Evolutionary conservation across 225 moss, liverwort and hornwort genomes (phyloP).

Genomic region (Rhytidiadelphus loreus): DNA sequence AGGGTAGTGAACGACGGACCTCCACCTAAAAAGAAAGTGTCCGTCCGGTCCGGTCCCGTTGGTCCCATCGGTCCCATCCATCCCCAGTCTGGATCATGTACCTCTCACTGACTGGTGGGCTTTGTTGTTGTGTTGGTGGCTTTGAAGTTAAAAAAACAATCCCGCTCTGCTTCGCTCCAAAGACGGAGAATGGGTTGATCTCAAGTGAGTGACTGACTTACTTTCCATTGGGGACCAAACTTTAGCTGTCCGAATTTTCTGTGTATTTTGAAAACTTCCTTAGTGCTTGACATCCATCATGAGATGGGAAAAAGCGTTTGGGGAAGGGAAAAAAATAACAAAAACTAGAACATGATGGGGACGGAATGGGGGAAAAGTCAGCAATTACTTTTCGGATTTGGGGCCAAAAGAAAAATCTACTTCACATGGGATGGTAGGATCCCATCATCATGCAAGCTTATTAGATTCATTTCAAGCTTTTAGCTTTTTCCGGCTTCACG

Average conservation of each 20-base stretch:
- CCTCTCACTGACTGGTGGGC: neutral
- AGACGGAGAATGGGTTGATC: neutral
- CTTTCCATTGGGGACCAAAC: neutral
- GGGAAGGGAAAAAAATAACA: too few species aligned
- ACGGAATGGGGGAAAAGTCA: neutral
- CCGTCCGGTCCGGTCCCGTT: fast-evolving
- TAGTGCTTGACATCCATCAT: neutral
- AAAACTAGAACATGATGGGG: neutral
- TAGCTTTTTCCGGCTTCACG: too few species aligned
- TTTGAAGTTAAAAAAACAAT: neutral
- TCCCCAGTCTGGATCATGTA: neutral
- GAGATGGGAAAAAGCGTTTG: neutral
- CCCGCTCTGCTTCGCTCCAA: neutral
- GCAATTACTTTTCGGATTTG: neutral
- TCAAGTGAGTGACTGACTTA: too few species aligned
- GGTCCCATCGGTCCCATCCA: too few species aligned
- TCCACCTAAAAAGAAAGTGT: neutral
- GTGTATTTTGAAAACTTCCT: neutral
- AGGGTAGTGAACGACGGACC: neutral
- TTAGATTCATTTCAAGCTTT: neutral
- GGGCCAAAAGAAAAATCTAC: neutral
- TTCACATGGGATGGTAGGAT: neutral
- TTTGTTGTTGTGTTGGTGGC: neutral
- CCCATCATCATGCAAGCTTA: neutral
- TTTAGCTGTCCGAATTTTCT: neutral